phyloP scores from a whole-genome alignment of 208 protist genomes.

The Acanthamoeba sp. region DNA sequence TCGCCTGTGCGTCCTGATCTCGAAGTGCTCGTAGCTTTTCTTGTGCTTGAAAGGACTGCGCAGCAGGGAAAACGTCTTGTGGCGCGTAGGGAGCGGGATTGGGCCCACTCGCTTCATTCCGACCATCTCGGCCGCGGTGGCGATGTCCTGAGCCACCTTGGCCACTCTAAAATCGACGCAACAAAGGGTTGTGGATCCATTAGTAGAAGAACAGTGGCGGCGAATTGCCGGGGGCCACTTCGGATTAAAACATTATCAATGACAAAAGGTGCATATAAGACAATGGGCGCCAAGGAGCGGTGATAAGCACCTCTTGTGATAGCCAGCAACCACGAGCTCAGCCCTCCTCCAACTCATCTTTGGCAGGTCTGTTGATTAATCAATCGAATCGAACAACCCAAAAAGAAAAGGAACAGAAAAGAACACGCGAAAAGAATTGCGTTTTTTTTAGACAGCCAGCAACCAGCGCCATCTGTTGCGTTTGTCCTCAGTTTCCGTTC shows the following conservation, averaged over 20 bases:
- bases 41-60: constrained; percentile 67
- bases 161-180: constrained; percentile 32
- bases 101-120: constrained; percentile 7
- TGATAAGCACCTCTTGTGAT: constrained; percentile 22
- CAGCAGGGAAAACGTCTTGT: constrained; percentile 25
- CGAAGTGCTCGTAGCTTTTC: constrained; percentile 51
- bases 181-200: too few relatives aligned
- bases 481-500: too few relatives aligned
- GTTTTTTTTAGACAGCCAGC: background rate
- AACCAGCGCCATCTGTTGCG: too few relatives aligned
- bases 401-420: background rate
- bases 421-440: background rate
- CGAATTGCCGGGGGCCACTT: too few relatives aligned
- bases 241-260: too few relatives aligned
- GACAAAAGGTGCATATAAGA: background rate
- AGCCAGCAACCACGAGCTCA: constrained; percentile 4
- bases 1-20: constrained; percentile 46
- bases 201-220: too few relatives aligned
- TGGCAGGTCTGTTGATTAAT: background rate
- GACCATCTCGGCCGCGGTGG: constrained; percentile 45
- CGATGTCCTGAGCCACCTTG: constrained; percentile 61
- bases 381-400: background rate
- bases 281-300: background rate
- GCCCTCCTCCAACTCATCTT: constrained; percentile 29
- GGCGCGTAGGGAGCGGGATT: constrained; percentile 1